Evolutionary conservation across 2,329 filamentous ascomycete species (phyloP), one percentile per base, ranked within the genome.

Genomic region (Colletotrichum salicis): DNA sequence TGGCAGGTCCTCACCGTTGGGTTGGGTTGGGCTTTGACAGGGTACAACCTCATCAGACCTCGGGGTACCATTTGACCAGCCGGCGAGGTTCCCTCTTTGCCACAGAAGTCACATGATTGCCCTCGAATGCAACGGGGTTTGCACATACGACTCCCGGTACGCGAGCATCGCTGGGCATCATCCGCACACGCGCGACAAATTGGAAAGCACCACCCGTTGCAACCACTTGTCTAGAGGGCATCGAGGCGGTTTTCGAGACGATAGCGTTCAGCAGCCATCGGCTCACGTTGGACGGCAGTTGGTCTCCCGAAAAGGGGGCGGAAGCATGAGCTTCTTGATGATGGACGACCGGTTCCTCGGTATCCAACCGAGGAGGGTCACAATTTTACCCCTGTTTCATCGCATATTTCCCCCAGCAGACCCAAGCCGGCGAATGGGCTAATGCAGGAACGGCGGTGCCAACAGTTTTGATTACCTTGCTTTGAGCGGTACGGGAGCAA

Each of bases 381-480:
- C 58, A 72, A 72, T 67, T 71, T 72, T 62, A 67, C 70, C 70
- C 70, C 70, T 72, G 70, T 72, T 72, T 72, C 70, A 72, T 72
- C 61, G 61, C 67, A 71, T 65, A 61, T 71, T 58, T 60, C 66
- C 52, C 56, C 70, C 70, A 72, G 70, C 57, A 63, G 61, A 66
- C 61, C 70, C 67, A 71, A 62, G 70, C 61, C 52, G 61, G 60
- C 54, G 37, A 71, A 57, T 67, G 56, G 67, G 52, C 70, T 72
- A 72, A 72, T 72, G 70, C 70, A 72, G 70, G 70, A 71, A 72
- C 70, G 52, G 61, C 51, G 70, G 67, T 71, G 66, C 67, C 61
- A 72, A 54, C 31, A 67, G 37, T 55, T 71, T 67, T 71, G 67
- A 67, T 62, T 72, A 45, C 65, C 54, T 56, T 56, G 29, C 57